phyloP scores from a whole-genome alignment of 257 asterid genomes.

The Fraxinus cuspidata region DNA sequence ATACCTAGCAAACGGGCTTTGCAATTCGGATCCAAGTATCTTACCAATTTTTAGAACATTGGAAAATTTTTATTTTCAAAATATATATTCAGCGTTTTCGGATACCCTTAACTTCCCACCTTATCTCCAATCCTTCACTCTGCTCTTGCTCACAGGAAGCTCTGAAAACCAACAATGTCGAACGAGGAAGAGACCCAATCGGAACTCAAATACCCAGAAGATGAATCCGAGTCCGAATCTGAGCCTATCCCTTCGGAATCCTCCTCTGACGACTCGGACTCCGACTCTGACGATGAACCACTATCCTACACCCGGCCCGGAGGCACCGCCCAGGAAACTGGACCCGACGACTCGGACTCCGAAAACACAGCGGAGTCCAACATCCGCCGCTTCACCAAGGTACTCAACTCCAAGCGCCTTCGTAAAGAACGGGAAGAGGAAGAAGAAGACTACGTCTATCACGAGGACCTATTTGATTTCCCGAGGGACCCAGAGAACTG shows the following conservation, averaged over 20 bases:
- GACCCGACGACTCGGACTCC: slow-evolving; percentile 31
- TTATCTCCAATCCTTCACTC: slow-evolving; percentile 34
- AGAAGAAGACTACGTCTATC: slow-evolving; percentile 33
- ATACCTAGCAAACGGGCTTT: too few species aligned
- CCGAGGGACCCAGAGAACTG: slow-evolving; percentile 85
- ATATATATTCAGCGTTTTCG: not conserved
- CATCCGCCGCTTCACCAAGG: slow-evolving; percentile 35
- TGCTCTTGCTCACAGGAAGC: slow-evolving; percentile 17
- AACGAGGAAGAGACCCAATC: slow-evolving; percentile 17
- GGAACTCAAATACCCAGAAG: slow-evolving; percentile 17
- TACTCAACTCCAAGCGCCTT: slow-evolving; percentile 49
- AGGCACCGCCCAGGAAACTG: slow-evolving; percentile 22
- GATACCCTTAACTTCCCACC: slow-evolving; percentile 16
- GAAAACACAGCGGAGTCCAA: slow-evolving; percentile 59
- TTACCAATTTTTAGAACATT: too few species aligned
- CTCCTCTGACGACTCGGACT: slow-evolving; percentile 31
- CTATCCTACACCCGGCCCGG: slow-evolving; percentile 27
- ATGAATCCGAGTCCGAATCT: slow-evolving; percentile 28
- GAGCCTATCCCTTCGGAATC: slow-evolving; percentile 24
- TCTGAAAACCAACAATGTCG: slow-evolving; percentile 33
- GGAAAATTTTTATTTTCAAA: too few species aligned
- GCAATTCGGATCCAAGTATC: too few species aligned
- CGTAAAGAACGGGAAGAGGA: slow-evolving; percentile 38
- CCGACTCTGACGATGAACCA: slow-evolving; percentile 40
- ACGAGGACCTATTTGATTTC: slow-evolving; percentile 59